These are phyloP conservation scores for Blastobotrys illinoisensis DNA, from an alignment of 1,139 yeast species.

Conservation along the genomic window DNA sequence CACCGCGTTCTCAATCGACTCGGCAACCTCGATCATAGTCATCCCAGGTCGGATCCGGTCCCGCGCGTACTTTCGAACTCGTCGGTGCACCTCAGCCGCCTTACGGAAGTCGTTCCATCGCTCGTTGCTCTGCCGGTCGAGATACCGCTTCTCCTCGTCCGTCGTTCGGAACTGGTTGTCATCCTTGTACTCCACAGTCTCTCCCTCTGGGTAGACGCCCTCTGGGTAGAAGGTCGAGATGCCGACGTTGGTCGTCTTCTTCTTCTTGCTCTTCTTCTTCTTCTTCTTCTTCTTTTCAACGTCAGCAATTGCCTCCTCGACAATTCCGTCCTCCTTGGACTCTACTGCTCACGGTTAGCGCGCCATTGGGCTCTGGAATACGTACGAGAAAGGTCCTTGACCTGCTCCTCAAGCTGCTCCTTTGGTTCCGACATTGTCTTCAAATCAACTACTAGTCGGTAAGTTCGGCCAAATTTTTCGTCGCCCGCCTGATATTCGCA, in stretches of 20 bases:
- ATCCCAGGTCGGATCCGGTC: constrained; percentile 81
- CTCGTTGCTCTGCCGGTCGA: constrained; percentile 60
- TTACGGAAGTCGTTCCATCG: constrained; percentile 86
- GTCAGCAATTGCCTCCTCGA: constrained; percentile 18
- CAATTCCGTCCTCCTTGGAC: constrained; percentile 15
- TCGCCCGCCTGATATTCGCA: background rate
- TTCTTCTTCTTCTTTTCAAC: constrained; percentile 35
- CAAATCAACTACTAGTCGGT: background rate
- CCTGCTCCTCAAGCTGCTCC: constrained; percentile 8
- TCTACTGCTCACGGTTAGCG: constrained; percentile 1
- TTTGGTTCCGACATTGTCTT: background rate
- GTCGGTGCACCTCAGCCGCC: constrained; percentile 92
- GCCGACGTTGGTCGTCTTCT: constrained; percentile 37
- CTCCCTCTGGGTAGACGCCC: constrained; percentile 80
- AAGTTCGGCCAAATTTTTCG: background rate
- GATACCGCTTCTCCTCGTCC: constrained; percentile 75
- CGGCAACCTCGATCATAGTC: constrained; percentile 86
- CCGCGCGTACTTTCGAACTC: constrained; percentile 79
- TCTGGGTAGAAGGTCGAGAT: constrained; percentile 63
- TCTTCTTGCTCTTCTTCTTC: constrained; percentile 48
- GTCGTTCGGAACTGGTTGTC: constrained; percentile 73
- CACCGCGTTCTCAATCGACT: constrained; percentile 79
- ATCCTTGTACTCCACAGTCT: constrained; percentile 46
- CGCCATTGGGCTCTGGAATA: background rate
- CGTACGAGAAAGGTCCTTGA: constrained; percentile 11